Evolutionary conservation across 257 asterid genomes (phyloP).

Genomic region (Perilla frutescens): DNA sequence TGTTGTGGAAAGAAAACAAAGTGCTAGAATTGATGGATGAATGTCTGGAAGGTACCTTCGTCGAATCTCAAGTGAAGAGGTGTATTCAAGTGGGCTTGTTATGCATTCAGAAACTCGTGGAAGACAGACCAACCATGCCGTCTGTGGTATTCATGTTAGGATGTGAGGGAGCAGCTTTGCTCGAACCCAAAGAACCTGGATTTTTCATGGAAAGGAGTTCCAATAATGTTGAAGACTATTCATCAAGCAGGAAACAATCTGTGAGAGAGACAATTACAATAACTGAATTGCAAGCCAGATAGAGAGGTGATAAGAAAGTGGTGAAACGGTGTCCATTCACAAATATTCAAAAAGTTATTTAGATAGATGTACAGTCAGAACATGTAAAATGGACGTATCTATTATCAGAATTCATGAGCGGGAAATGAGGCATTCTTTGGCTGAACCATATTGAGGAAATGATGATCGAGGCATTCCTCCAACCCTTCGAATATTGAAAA

Average conservation of each 20-base stretch:
- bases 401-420: constrained; percentile 55
- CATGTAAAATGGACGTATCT: background rate
- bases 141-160: constrained; percentile 25
- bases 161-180: background rate
- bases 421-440: constrained; percentile 70
- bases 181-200: constrained; percentile 31
- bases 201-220: constrained; percentile 19
- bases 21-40: constrained; percentile 24
- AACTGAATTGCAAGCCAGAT: constrained; percentile 19
- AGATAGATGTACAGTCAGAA: background rate
- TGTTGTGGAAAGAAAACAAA: constrained; percentile 21
- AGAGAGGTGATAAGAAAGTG: background rate
- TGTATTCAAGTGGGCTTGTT: constrained; percentile 21
- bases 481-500: constrained; percentile 77
- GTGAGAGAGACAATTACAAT: constrained; percentile 1
- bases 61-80: constrained; percentile 8
- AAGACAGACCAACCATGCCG: constrained; percentile 19
- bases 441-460: constrained; percentile 72
- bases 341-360: background rate
- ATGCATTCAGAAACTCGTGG: constrained; percentile 8
- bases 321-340: background rate
- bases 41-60: background rate
- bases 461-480: constrained; percentile 81
- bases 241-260: background rate
- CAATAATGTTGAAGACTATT: background rate